A percentile compares a stretch with the other conserved stretches of the same genome.
Evolutionary conservation across 345 rosid species (phyloP).

Genomic region (Arabis alpina): DNA sequence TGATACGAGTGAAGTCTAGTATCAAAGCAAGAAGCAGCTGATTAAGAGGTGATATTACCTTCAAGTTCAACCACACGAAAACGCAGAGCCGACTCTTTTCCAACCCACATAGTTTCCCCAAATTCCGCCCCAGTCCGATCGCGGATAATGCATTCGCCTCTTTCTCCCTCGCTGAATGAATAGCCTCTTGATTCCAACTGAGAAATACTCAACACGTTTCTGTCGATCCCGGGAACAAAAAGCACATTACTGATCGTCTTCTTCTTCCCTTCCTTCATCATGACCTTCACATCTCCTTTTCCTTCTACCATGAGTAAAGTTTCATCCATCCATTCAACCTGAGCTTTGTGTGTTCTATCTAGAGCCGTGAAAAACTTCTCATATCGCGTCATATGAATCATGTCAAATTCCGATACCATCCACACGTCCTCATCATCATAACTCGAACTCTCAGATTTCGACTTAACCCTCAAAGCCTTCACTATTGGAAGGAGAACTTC

Average conservation of each 20-base stretch:
- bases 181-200: constrained; percentile 1
- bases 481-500: no score
- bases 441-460: no score
- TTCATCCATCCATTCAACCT: background rate
- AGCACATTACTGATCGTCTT: constrained; percentile 15
- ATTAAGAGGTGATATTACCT: background rate
- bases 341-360: background rate
- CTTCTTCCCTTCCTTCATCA: constrained; percentile 24
- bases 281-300: constrained; percentile 10
- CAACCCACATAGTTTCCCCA: constrained; percentile 4
- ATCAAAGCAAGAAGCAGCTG: background rate
- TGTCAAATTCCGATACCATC: background rate
- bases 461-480: no score
- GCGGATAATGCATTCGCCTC: background rate
- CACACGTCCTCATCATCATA: background rate
- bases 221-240: constrained; percentile 13
- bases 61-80: constrained; percentile 16
- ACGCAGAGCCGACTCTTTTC: background rate
- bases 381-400: background rate
- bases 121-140: constrained; percentile 3
- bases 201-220: constrained; percentile 7
- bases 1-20: no score
- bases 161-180: background rate
- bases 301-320: background rate
- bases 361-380: background rate